phyloP scores from a whole-genome alignment of 2,329 filamentous ascomycete genomes.

The Aspergillus ruber region DNA sequence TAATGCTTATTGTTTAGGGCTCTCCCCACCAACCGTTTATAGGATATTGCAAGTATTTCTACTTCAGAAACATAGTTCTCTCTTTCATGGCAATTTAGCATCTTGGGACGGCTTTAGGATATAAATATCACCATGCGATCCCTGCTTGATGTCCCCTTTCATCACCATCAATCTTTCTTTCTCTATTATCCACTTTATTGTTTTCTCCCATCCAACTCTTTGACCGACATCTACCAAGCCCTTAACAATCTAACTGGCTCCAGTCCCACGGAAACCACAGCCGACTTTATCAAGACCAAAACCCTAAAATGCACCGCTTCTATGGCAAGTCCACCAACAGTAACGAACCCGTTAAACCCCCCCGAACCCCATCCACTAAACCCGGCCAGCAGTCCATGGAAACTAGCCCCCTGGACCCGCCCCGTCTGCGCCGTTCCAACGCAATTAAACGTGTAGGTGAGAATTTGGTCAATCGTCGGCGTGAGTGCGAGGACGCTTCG shows the following conservation, averaged over 20 bases:
- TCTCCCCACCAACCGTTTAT: not conserved
- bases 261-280: too few relatives aligned
- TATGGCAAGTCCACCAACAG: too few relatives aligned
- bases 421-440: not conserved
- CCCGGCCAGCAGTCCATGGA: not conserved
- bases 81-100: not conserved
- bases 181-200: not conserved
- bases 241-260: too few relatives aligned
- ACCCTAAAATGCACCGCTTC: not conserved
- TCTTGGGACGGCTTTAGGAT: not conserved
- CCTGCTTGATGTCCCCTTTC: not conserved
- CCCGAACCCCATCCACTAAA: not conserved
- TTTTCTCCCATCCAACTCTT: too few relatives aligned
- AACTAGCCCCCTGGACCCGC: not conserved
- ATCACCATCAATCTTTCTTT: not conserved
- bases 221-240: too few relatives aligned
- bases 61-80: not conserved
- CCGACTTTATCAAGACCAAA: not conserved
- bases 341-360: not conserved
- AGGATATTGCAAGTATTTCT: not conserved
- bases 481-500: not conserved
- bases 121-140: not conserved
- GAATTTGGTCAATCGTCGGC: not conserved
- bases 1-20: not conserved
- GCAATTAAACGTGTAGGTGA: not conserved